These are phyloP conservation scores for Aspergillus pseudotamarii DNA, from an alignment of 2,329 filamentous ascomycete genomes.

Conservation along the genomic window DNA sequence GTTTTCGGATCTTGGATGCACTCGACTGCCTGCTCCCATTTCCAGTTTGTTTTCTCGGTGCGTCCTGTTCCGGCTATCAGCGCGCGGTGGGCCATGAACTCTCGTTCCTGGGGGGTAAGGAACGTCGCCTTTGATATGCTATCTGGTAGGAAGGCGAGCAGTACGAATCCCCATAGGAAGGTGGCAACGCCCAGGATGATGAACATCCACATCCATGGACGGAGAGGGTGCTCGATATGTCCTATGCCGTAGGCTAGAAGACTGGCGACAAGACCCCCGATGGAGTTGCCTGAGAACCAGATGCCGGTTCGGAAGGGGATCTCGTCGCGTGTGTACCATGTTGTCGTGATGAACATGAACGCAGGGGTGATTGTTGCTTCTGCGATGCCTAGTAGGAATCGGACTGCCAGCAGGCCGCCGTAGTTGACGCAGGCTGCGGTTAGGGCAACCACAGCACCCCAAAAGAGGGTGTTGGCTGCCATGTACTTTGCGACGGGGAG, in stretches of 20 bases:
- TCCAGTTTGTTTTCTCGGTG: slow-evolving; percentile 45
- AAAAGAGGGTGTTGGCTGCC: slow-evolving; percentile 47
- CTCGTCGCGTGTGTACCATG: slow-evolving; percentile 61
- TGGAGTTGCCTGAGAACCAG: slow-evolving; percentile 50
- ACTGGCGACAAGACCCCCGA: slow-evolving; percentile 26
- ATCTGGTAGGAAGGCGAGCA: slow-evolving; percentile 56
- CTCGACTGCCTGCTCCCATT: slow-evolving; percentile 56
- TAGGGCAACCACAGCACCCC: slow-evolving; percentile 53
- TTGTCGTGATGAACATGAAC: slow-evolving; percentile 60
- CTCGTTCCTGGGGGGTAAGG: slow-evolving; percentile 56
- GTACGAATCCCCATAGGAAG: slow-evolving; percentile 54
- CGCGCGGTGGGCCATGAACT: slow-evolving; percentile 33
- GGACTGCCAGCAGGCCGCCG: slow-evolving; percentile 52
- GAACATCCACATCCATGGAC: slow-evolving; percentile 62
- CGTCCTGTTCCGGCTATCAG: slow-evolving; percentile 18
- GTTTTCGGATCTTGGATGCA: slow-evolving; percentile 62
- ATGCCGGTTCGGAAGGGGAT: slow-evolving; percentile 58
- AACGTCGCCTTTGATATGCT: slow-evolving; percentile 60
- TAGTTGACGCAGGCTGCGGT: slow-evolving; percentile 54
- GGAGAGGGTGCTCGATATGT: slow-evolving; percentile 52
- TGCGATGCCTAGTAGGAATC: slow-evolving; percentile 58
- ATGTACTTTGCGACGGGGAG: slow-evolving; percentile 55
- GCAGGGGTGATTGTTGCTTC: slow-evolving; percentile 59
- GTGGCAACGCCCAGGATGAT: slow-evolving; percentile 57
- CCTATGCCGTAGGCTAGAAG: slow-evolving; percentile 57